Conservation (phyloP, 148 eudicot genomes). For the Mesembryanthemum crystallinum region DNA sequence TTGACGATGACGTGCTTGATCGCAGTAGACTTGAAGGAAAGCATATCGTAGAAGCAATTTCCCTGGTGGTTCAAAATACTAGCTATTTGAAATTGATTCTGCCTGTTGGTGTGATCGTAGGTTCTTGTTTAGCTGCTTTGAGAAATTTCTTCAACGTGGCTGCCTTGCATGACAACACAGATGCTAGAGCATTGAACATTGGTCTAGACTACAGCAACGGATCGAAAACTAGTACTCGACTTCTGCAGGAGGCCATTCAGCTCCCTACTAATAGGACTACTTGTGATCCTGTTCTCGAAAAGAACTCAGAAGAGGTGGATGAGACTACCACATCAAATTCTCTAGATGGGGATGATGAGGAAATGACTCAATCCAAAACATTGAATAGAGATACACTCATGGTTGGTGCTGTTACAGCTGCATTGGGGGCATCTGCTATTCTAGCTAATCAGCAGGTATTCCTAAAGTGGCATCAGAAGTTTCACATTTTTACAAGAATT, state of each 20-base stretch:
- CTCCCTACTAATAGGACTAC: constrained; percentile 25
- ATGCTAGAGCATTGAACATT: constrained; percentile 25
- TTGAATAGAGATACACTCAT: constrained; percentile 38
- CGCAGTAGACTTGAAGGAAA: constrained; percentile 43
- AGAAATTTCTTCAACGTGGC: constrained; percentile 46
- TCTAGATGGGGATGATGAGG: constrained; percentile 20
- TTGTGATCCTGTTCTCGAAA: constrained; percentile 11
- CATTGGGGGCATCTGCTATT: constrained; percentile 87
- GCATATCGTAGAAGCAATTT: constrained; percentile 50
- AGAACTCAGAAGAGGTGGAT: constrained; percentile 9
- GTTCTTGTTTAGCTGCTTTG: constrained; percentile 84
- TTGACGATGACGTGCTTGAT: constrained; percentile 27
- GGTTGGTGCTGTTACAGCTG: constrained; percentile 93
- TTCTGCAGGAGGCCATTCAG: constrained; percentile 28
- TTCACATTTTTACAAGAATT: background rate
- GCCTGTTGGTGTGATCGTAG: constrained; percentile 86
- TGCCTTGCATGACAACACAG: constrained; percentile 23
- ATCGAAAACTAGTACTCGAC: constrained; percentile 25
- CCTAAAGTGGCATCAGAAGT: constrained; percentile 7
- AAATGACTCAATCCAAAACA: constrained; percentile 22
- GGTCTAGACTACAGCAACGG: constrained; percentile 26
- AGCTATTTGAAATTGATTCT: constrained; percentile 55
- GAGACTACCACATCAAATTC: constrained; percentile 6
- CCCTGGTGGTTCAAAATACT: constrained; percentile 53
- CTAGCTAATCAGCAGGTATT: constrained; percentile 62